Percentiles rank a stretch among this genome's conserved stretches.
Conservation (phyloP, 2,329 filamentous ascomycete genomes). For the Neofusicoccum parvum region DNA sequence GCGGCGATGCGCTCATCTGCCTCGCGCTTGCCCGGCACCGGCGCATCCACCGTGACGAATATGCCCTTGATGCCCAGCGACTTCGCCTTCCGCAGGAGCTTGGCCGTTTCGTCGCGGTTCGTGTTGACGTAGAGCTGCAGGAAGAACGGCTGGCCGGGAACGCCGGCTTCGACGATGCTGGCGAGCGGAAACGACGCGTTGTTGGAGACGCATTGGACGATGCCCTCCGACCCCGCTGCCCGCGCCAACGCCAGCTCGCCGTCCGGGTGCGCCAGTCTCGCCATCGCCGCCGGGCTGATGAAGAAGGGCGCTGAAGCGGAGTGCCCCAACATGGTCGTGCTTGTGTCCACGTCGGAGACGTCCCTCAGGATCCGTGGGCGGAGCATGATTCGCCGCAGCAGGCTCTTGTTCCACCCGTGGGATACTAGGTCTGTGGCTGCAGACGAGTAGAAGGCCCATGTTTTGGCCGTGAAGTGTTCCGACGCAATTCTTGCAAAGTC, state of each 20-base stretch:
- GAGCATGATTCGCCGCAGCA: conserved; percentile 39
- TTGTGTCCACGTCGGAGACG: conserved; percentile 36
- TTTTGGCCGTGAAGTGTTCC: conserved; percentile 35
- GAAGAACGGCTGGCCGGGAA: conserved; percentile 34
- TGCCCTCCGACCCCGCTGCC: conserved; percentile 37
- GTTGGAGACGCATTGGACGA: conserved; percentile 39
- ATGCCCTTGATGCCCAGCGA: conserved; percentile 37
- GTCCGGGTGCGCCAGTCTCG: conserved; percentile 37
- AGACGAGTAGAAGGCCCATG: conserved; percentile 37
- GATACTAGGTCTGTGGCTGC: conserved; percentile 38
- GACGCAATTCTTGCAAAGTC: conserved; percentile 39
- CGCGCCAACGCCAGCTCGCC: conserved; percentile 41
- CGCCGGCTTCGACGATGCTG: conserved; percentile 17
- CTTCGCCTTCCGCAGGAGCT: conserved; percentile 36
- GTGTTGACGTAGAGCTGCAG: conserved; percentile 43
- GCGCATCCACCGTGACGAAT: conserved; percentile 42
- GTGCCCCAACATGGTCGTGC: conserved; percentile 38
- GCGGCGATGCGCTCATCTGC: conserved; percentile 42
- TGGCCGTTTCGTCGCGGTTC: conserved; percentile 33
- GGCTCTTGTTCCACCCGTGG: conserved; percentile 34
- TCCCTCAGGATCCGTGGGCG: conserved; percentile 40
- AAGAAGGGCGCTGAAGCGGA: conserved; percentile 41
- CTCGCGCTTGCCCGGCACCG: conserved; percentile 37
- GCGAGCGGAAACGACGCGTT: conserved; percentile 29
- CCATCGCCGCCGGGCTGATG: conserved; percentile 41